These are phyloP conservation scores for Physaria fendleri DNA, from an alignment of 345 rosid species.

Conservation along the genomic window DNA sequence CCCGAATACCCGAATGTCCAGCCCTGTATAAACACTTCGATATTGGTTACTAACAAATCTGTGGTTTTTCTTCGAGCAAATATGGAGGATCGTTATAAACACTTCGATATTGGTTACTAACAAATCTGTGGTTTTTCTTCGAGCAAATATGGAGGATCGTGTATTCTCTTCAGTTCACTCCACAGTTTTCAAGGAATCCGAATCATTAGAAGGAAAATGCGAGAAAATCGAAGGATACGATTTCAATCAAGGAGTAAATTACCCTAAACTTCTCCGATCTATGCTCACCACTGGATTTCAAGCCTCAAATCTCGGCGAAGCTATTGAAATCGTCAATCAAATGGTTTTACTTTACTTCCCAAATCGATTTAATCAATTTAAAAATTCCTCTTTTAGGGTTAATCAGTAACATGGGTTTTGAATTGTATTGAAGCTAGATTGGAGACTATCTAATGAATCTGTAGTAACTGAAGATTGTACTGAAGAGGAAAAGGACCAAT, in stretches of 20 bases:
- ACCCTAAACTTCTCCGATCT: conserved; percentile 55
- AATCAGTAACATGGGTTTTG: conserved; percentile 10
- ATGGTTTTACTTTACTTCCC: conserved; percentile 47
- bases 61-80: background rate
- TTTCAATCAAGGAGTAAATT: conserved; percentile 65
- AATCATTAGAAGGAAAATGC: conserved; percentile 55
- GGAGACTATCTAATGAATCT: conserved; percentile 80
- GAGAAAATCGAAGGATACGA: conserved; percentile 69
- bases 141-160: conserved; percentile 37
- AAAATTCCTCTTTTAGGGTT: background rate
- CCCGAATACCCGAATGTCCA: no score
- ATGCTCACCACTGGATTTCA: conserved; percentile 88
- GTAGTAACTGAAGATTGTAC: conserved; percentile 51
- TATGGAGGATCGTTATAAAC: conserved; percentile 50
- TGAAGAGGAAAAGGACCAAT: conserved; percentile 61
- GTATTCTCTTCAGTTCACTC: conserved; percentile 49
- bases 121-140: no score
- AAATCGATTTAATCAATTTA: background rate
- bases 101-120: no score
- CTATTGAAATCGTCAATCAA: conserved; percentile 63
- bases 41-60: no score
- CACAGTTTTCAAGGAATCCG: conserved; percentile 74
- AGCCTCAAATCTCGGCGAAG: conserved; percentile 93
- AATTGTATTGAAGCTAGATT: conserved; percentile 77
- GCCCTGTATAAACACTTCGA: no score